Percentiles rank a stretch among this genome's conserved stretches.
Conservation (phyloP, 208 protist genomes). For the Trypanosoma rangeli region DNA sequence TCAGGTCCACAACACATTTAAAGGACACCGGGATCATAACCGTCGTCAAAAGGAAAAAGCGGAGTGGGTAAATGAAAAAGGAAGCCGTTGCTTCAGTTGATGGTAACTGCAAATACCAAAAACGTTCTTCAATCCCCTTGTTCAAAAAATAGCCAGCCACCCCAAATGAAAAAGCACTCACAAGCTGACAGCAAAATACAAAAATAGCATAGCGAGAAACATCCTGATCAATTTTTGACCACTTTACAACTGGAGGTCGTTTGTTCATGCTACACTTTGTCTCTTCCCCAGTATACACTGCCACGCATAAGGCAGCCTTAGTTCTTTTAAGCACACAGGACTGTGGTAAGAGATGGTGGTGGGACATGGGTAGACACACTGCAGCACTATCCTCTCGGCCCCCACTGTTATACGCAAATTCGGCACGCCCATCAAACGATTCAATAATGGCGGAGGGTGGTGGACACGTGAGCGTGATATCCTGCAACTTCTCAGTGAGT, state of each 20-base stretch:
- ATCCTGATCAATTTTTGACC: conserved; percentile 91
- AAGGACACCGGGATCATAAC: conserved; percentile 97
- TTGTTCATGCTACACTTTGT: conserved; percentile 96
- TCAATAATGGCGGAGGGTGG: conserved; percentile 84
- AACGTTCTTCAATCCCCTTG: conserved; percentile 27
- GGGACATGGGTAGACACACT: conserved; percentile 43
- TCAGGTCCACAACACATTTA: conserved; percentile 95
- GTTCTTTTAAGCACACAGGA: conserved; percentile 89
- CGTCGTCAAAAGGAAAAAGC: conserved; percentile 95
- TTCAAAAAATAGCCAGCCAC: conserved; percentile 75
- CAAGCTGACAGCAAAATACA: conserved; percentile 90
- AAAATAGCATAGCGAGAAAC: conserved; percentile 85
- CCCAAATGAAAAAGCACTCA: conserved; percentile 78
- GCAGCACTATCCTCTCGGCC: neutral
- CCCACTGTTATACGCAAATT: conserved; percentile 23
- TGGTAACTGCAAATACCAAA: conserved; percentile 76
- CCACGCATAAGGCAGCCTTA: conserved; percentile 73
- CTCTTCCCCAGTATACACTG: conserved; percentile 95
- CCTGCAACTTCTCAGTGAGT: conserved; percentile 24
- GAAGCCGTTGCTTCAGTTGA: conserved; percentile 30
- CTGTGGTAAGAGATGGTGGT: conserved; percentile 86
- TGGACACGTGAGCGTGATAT: conserved; percentile 54
- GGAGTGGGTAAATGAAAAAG: conserved; percentile 86
- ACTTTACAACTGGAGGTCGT: conserved; percentile 81
- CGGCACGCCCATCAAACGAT: conserved; percentile 76